Base-by-base conservation (phyloP, 768 basidiomycete genomes). In the Suillus lakei region DNA sequence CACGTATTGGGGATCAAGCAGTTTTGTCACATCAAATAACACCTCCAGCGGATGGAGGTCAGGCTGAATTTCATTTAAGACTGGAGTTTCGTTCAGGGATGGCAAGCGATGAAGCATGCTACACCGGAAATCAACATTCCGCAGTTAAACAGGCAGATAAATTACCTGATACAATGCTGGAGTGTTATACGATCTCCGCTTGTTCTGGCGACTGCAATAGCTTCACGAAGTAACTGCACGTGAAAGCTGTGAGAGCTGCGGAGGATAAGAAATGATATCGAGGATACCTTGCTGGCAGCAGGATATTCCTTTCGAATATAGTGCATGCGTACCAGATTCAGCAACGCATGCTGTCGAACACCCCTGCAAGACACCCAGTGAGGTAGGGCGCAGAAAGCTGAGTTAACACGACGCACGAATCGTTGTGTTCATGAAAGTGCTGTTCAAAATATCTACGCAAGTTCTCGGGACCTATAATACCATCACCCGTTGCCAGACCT, bases 371-470 rank as follows among this genome's bases (percentile, higher is more conserved):
- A 59, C 43, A 48, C 64, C 63, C 15, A 64, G 28, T 48, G 55
- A 39, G 28, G 43, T 41, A 41, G 6, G 39, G 16, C 28, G 18
- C 58, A 30, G 18, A 28, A 21, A 59, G 26, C 18, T 21, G 26
- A n/a, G 50, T 5, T 46, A 55, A 30, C 34, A 30, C 51, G 9
- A 82, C 92, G 70, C 65, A 93, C 92, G 92, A 95, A 74, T 95
- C 92, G 67, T 87, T 89, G 39, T 82, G 84, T 63, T 91, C 88
- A 67, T 93, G 90, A 71, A 95, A 95, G 71, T 87, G 90, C 66
- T 95, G 93, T 73, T 95, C 93, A 68, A 95, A 95, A 74, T 91
- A 95, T 61, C 86, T 80, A 39, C 92, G 85, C 44, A 95, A 77
- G 68, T 87, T 89, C 68, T 93, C 92, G 3, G 85, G 82, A 0